Conservation (phyloP, 1,139 yeast genomes). For the Blastobotrys indianensis region DNA sequence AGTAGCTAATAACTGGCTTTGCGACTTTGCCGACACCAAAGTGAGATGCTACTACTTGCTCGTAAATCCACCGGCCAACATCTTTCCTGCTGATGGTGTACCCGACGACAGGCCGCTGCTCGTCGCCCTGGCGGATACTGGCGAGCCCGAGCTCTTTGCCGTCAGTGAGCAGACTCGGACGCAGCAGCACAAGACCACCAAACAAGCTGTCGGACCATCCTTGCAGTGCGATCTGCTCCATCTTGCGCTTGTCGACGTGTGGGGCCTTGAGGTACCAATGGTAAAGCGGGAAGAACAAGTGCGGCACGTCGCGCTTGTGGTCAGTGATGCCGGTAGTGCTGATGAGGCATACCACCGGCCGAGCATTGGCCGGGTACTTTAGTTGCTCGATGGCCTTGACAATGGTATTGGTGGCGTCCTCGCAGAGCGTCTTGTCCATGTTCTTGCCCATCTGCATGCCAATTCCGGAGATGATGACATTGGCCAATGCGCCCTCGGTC, state of each 20-base stretch:
- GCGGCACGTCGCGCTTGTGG: background rate
- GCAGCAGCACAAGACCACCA: background rate
- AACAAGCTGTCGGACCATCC: background rate
- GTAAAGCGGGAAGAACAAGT: background rate
- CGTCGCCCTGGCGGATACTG: background rate
- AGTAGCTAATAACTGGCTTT: too few relatives aligned
- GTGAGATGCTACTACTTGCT: background rate
- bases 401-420: background rate
- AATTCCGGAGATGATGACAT: too few relatives aligned
- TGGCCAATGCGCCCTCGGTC: background rate
- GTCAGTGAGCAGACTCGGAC: background rate
- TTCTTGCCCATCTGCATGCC: too few relatives aligned
- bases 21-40: too few relatives aligned
- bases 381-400: background rate
- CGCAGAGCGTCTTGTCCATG: background rate
- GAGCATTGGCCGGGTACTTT: background rate
- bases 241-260: background rate
- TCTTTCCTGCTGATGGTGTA: background rate
- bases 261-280: background rate
- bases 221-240: background rate
- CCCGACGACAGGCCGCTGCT: background rate
- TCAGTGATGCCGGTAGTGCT: background rate
- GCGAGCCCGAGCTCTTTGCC: background rate
- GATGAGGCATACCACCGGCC: background rate
- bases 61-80: slow-evolving; percentile 1